Conservation (phyloP, 306 rosid species). For the Rosa chinensis region DNA sequence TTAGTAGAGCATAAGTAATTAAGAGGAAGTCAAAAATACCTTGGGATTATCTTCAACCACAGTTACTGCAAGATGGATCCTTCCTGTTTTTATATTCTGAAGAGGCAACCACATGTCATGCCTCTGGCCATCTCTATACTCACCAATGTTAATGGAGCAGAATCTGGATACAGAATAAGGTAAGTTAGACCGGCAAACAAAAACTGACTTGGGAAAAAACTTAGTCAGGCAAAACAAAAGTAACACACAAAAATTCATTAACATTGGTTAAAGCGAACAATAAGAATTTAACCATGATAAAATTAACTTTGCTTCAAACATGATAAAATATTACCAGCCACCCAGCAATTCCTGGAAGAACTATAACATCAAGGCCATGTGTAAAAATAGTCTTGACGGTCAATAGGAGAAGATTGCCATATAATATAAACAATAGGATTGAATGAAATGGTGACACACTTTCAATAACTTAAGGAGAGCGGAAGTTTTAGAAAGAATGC, state of each 20-base stretch:
- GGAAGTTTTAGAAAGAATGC: too few relatives aligned
- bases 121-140: slow-evolving; percentile 61
- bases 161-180: slow-evolving; percentile 46
- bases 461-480: too few relatives aligned
- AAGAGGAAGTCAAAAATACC: slow-evolving; percentile 35
- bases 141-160: slow-evolving; percentile 63
- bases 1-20: too few relatives aligned
- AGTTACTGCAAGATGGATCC: slow-evolving; percentile 74
- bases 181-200: slow-evolving; percentile 20
- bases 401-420: too few relatives aligned
- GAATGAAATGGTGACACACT: too few relatives aligned
- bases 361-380: too few relatives aligned
- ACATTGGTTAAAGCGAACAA: background rate
- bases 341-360: too few relatives aligned
- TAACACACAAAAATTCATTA: background rate
- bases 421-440: too few relatives aligned
- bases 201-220: background rate
- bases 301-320: too few relatives aligned
- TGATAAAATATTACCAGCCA: too few relatives aligned
- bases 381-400: too few relatives aligned
- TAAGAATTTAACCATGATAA: too few relatives aligned
- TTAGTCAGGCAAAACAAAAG: slow-evolving; percentile 4
- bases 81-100: slow-evolving; percentile 70
- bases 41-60: slow-evolving; percentile 51
- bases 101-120: slow-evolving; percentile 90